Conservation (phyloP, 1,139 yeast species). For the Hansenula lynferdii region DNA sequence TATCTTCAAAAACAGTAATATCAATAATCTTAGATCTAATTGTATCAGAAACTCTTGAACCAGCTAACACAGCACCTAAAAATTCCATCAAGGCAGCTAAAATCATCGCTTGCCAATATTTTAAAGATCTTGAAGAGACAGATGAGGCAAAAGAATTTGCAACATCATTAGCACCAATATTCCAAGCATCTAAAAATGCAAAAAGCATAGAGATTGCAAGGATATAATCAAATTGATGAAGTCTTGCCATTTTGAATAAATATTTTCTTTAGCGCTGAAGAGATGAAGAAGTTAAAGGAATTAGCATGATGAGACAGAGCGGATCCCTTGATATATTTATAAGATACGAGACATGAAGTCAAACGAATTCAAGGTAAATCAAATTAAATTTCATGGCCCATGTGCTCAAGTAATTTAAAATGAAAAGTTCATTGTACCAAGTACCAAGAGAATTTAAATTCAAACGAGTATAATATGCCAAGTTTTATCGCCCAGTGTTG, state of each 20-base stretch:
- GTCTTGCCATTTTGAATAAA: constrained; percentile 18
- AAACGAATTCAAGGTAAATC: neutral
- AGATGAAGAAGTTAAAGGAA: neutral
- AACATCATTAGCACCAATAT: constrained; percentile 81
- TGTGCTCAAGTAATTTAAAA: neutral
- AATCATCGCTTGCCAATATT: constrained; percentile 72
- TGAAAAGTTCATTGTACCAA: neutral
- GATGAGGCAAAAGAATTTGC: constrained; percentile 79
- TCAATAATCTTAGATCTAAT: constrained; percentile 60
- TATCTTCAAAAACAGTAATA: constrained; percentile 39
- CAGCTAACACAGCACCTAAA: constrained; percentile 70
- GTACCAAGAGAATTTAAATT: neutral
- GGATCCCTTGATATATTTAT: neutral
- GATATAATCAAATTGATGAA: constrained; percentile 59
- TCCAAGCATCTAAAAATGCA: constrained; percentile 79
- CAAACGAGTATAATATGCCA: neutral
- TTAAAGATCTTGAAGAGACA: constrained; percentile 62
- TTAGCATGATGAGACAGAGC: neutral
- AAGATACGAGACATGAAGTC: neutral
- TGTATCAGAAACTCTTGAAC: constrained; percentile 66
- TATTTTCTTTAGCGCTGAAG: no score
- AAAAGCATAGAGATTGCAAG: constrained; percentile 65
- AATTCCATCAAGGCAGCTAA: constrained; percentile 67
- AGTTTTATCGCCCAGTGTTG: no score
- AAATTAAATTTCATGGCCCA: no score